Evolutionary conservation across 129 eudicot genomes (phyloP).

Genomic region (Ambrosia trifida): DNA sequence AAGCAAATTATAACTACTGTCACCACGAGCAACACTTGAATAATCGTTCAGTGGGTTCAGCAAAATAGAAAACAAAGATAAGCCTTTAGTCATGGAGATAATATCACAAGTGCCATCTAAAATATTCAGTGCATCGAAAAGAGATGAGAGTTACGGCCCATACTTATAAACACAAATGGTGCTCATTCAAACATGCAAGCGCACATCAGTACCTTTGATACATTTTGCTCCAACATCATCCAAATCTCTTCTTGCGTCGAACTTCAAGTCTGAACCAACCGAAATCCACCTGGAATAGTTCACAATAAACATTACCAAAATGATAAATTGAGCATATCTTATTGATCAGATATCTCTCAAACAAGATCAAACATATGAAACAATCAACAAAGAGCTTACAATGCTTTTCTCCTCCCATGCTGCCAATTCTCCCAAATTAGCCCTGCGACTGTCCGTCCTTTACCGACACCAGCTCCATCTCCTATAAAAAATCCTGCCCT

Average conservation of each 20-base stretch:
- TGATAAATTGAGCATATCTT: conserved; percentile 4
- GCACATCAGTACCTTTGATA: conserved; percentile 62
- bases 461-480: conserved; percentile 99
- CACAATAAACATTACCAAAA: conserved; percentile 24
- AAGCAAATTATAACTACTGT: conserved; percentile 29
- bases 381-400: conserved; percentile 59
- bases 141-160: not conserved
- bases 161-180: conserved; percentile 1
- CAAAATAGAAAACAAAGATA: conserved; percentile 6
- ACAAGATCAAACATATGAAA: conserved; percentile 3
- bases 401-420: conserved; percentile 83
- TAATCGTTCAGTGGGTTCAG: conserved; percentile 13
- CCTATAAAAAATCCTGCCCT: conserved; percentile 97
- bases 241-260: conserved; percentile 93
- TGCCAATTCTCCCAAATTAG: conserved; percentile 99
- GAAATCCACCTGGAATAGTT: conserved; percentile 81
- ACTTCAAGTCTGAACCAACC: conserved; percentile 97
- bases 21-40: conserved; percentile 25
- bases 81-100: not conserved
- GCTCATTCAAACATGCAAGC: conserved; percentile 8
- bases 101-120: not conserved
- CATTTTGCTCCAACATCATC: conserved; percentile 91
- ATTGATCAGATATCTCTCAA: conserved; percentile 16
- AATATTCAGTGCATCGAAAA: not conserved
- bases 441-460: conserved; percentile 98